Evolutionary conservation across 1,284 basidiomycete species (phyloP).

Genomic region (Leccinum angustisporum): DNA sequence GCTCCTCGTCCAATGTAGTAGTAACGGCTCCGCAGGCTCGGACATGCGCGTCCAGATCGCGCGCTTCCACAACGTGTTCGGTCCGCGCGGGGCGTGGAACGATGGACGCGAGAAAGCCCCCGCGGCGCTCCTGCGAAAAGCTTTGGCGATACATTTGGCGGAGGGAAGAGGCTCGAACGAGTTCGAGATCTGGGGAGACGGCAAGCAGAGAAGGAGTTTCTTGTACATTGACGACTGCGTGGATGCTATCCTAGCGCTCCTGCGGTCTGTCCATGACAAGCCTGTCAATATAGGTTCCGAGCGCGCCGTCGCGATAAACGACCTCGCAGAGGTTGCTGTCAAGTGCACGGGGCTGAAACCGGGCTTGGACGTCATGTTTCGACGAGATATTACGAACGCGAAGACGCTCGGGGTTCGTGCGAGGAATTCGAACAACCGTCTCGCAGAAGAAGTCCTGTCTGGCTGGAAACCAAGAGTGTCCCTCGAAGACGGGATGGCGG

Average conservation of each 20-base stretch:
- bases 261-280: conserved; percentile 36
- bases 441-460: conserved; percentile 33
- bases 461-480: conserved; percentile 44
- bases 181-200: conserved; percentile 61
- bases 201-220: conserved; percentile 53
- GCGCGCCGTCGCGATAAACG: conserved; percentile 41
- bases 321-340: conserved; percentile 46
- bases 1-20: conserved; percentile 38
- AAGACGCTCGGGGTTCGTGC: conserved; percentile 50
- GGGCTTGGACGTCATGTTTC: conserved; percentile 31
- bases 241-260: conserved; percentile 45
- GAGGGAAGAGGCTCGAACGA: conserved; percentile 3
- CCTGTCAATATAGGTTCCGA: conserved; percentile 58
- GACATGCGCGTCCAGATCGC: conserved; percentile 47
- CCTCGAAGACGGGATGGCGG: conserved; percentile 46
- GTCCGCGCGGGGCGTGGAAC: conserved; percentile 52
- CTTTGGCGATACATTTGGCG: conserved; percentile 35
- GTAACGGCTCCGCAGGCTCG: conserved; percentile 10
- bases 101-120: conserved; percentile 59
- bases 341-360: conserved; percentile 33
- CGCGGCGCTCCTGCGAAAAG: conserved; percentile 57
- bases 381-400: conserved; percentile 17
- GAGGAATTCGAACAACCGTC: conserved; percentile 52
- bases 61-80: conserved; percentile 61
- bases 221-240: conserved; percentile 55